Conservation (phyloP, 106 monocot genomes). For the Dactylorhiza incarnata region DNA sequence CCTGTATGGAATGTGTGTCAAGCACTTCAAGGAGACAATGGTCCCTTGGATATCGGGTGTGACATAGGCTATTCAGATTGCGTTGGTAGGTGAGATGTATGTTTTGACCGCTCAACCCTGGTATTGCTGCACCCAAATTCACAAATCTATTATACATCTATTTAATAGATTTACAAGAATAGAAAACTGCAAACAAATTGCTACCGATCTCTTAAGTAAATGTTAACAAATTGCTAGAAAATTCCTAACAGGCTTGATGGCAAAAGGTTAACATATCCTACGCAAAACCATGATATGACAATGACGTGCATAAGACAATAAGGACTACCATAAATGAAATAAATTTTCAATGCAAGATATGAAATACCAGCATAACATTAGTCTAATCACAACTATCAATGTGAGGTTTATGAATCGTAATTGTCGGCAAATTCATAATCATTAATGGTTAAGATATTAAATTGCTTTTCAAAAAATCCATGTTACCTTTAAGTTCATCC, state of each 20-base stretch:
- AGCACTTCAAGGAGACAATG: slow-evolving; percentile 28
- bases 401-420: neutral
- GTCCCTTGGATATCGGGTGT: slow-evolving; percentile 26
- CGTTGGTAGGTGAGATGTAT: slow-evolving; percentile 30
- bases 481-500: neutral
- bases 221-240: neutral
- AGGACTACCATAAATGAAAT: neutral
- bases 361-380: neutral
- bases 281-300: neutral
- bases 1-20: slow-evolving; percentile 29
- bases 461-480: neutral
- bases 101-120: slow-evolving; percentile 51
- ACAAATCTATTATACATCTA: slow-evolving; percentile 42
- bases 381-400: neutral
- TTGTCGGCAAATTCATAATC: neutral
- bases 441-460: neutral
- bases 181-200: too few relatives aligned
- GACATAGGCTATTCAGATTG: slow-evolving; percentile 40
- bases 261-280: neutral
- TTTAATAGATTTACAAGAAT: neutral
- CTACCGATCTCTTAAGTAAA: too few relatives aligned
- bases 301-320: neutral
- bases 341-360: neutral
- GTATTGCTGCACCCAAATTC: slow-evolving; percentile 70
- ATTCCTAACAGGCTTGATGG: neutral